phyloP scores from a whole-genome alignment of 306 rosid genomes.

The Erythrophleum fordii region DNA sequence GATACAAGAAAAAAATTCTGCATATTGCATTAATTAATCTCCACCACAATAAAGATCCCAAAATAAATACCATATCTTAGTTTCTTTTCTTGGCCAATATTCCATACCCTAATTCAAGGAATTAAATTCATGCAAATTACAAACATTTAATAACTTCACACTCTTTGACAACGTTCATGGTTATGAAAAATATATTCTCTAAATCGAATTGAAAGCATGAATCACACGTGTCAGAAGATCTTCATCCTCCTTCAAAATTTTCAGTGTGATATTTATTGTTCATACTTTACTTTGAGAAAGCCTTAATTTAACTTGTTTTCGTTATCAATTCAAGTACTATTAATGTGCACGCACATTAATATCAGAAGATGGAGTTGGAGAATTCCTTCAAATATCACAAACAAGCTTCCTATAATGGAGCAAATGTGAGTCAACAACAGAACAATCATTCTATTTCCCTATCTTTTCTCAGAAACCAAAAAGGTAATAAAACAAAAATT shows the following conservation, averaged over 20 bases:
- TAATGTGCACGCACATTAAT: background rate
- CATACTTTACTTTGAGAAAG: background rate
- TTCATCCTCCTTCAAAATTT: background rate
- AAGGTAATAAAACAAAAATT: background rate
- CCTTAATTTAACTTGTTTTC: background rate
- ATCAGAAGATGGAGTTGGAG: background rate
- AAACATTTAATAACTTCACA: background rate
- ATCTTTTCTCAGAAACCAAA: background rate
- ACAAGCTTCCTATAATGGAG: background rate
- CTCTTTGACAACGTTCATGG: background rate
- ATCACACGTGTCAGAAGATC: background rate
- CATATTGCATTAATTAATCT: background rate
- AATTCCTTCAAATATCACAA: background rate
- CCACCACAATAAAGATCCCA: background rate
- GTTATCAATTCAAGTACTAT: background rate
- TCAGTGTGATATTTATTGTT: background rate
- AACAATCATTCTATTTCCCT: background rate
- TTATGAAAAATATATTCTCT: background rate
- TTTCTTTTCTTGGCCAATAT: background rate
- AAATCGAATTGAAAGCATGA: background rate
- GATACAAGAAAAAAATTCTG: background rate
- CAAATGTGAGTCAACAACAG: background rate
- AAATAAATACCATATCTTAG: background rate
- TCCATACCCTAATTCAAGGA: no score
- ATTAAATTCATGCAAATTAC: slow-evolving; percentile 9